Percentiles rank a stretch among this genome's conserved stretches.
These are phyloP conservation scores for Pseudocercospora vitis DNA, from an alignment of 2,329 filamentous ascomycete species.

Conservation along the genomic window DNA sequence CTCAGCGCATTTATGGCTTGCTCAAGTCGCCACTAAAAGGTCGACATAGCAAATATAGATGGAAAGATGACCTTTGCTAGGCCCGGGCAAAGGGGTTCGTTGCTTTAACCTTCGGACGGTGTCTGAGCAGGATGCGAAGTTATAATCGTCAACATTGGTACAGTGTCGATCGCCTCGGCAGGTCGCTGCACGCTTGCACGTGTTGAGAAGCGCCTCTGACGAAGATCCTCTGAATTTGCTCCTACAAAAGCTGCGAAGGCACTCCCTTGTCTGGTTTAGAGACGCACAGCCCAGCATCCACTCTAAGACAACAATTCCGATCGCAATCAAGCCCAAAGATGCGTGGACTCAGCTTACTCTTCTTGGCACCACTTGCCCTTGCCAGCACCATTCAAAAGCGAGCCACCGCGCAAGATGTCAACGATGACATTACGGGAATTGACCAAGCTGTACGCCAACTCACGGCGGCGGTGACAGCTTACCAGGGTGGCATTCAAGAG, in stretches of 20 bases:
- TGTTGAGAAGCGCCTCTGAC: not conserved
- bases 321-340: slow-evolving; percentile 18
- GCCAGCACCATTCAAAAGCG: slow-evolving; percentile 18
- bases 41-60: too few species aligned
- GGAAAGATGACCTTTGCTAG: too few species aligned
- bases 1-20: too few species aligned
- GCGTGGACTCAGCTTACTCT: slow-evolving; percentile 21
- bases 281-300: too few species aligned
- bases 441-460: slow-evolving; percentile 27
- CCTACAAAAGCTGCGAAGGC: not conserved
- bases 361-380: slow-evolving; percentile 24
- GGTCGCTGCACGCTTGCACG: not conserved
- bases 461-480: slow-evolving; percentile 27
- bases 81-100: too few species aligned
- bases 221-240: not conserved
- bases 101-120: too few species aligned
- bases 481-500: slow-evolving; percentile 28
- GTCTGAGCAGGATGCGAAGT: too few species aligned
- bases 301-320: not conserved
- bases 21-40: too few species aligned
- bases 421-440: slow-evolving; percentile 32
- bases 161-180: slow-evolving; percentile 18
- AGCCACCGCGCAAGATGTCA: slow-evolving; percentile 24
- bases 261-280: too few species aligned
- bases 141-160: not conserved